phyloP scores from a whole-genome alignment of 306 rosid species.

The Citrullus amarus region DNA sequence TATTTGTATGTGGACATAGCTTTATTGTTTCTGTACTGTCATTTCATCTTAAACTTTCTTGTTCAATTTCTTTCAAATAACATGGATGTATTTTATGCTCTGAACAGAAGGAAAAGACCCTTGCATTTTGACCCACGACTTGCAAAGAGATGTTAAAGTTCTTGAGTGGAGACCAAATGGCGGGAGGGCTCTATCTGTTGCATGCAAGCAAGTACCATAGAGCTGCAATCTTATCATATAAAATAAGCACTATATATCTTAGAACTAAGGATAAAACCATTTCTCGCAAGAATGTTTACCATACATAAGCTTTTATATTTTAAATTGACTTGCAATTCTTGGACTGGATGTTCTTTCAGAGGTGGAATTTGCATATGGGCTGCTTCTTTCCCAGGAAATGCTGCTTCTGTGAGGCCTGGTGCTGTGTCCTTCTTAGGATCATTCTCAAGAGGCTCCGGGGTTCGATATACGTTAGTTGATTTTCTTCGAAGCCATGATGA shows the following conservation, averaged over 20 bases:
- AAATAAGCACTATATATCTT: background rate
- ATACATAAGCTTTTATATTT: background rate
- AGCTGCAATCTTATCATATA: slow-evolving; percentile 10
- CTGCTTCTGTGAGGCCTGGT: slow-evolving; percentile 76
- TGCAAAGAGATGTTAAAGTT: slow-evolving; percentile 55
- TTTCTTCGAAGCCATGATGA: slow-evolving; percentile 62
- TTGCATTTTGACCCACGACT: slow-evolving; percentile 54
- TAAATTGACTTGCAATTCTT: slow-evolving; percentile 1
- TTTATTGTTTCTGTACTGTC: background rate
- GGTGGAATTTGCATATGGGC: slow-evolving; percentile 81
- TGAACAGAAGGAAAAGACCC: slow-evolving; percentile 74
- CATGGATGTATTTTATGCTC: slow-evolving; percentile 11
- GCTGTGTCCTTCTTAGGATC: slow-evolving; percentile 62
- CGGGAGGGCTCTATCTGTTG: slow-evolving; percentile 64
- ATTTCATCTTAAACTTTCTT: background rate
- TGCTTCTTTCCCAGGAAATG: slow-evolving; percentile 84
- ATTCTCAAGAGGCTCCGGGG: slow-evolving; percentile 74
- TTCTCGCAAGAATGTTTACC: background rate
- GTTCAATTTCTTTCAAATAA: background rate
- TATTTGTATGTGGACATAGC: background rate
- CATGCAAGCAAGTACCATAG: slow-evolving; percentile 71
- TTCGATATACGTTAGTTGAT: slow-evolving; percentile 67
- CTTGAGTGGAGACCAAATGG: slow-evolving; percentile 95
- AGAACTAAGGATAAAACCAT: background rate
- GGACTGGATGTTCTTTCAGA: slow-evolving; percentile 27